Percentiles rank a stretch among this genome's conserved stretches.
phyloP scores from a whole-genome alignment of 2,329 filamentous ascomycete species.

The Claviceps cyperi region DNA sequence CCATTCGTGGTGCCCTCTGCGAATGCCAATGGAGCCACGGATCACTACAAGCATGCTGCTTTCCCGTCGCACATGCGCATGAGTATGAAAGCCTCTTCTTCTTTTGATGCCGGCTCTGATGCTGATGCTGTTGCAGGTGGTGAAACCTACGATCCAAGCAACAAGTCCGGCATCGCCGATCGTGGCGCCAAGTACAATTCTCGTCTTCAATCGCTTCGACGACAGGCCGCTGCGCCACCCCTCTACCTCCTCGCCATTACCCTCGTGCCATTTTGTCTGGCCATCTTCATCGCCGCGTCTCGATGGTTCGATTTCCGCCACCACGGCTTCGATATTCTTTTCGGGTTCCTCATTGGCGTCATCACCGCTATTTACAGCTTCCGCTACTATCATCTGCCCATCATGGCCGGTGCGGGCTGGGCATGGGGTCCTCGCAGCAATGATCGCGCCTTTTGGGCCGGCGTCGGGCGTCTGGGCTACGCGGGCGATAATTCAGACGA shows the following conservation, averaged over 20 bases:
- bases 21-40: conserved; percentile 25
- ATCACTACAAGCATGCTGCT: conserved; percentile 43
- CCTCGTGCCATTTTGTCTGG: conserved; percentile 55
- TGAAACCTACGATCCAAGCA: conserved; percentile 18
- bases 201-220: conserved; percentile 32
- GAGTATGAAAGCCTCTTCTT: neutral
- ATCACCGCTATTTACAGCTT: conserved; percentile 61
- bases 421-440: conserved; percentile 68
- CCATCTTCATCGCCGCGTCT: conserved; percentile 71
- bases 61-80: conserved; percentile 53
- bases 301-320: conserved; percentile 83
- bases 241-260: conserved; percentile 59
- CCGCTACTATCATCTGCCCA: conserved; percentile 72
- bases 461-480: conserved; percentile 47
- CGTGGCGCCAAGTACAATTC: conserved; percentile 15
- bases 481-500: conserved; percentile 26
- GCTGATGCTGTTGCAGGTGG: conserved; percentile 21
- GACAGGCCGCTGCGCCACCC: conserved; percentile 68
- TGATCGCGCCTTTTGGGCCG: conserved; percentile 65
- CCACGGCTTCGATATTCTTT: conserved; percentile 83
- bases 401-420: conserved; percentile 65
- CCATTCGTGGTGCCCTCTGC: conserved; percentile 46
- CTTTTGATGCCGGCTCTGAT: neutral
- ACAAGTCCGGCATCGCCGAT: conserved; percentile 11
- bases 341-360: conserved; percentile 67